Base-by-base conservation (phyloP, 108 stramenopile species). In the Pseudonitzschia multiseries region DNA sequence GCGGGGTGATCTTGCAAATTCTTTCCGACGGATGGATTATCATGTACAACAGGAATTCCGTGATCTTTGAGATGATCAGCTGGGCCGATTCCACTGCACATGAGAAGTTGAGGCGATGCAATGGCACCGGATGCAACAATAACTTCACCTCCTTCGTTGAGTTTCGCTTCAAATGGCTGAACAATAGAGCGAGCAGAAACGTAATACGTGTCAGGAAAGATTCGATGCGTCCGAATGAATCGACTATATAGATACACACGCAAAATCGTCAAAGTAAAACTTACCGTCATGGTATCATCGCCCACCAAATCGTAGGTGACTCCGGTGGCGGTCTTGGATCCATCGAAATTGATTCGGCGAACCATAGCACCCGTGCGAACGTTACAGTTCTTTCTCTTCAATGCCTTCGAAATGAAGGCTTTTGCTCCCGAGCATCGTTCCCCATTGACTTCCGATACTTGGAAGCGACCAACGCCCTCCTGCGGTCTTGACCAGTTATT, bases 101-200 rank as follows among this genome's bases (percentile, higher is more conserved):
- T 71, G 2, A 94, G 74, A 52, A 94, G 64, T 74, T 93, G 90
- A 42, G 90, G 90, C 27, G 90, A 82, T 50, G 65, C 67, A 51
- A 88, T 75, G 26, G 90, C 81, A 32, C 93, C 93, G 5, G 86
- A 79, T 13, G 84, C 67, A 40, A 91, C 43, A 24, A 93, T 87
- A 32, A 93, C 89, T 75, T 89, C 87, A 56, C 76, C 65, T 29
- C 51, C 64, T 13, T 46, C 74, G 20, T 33, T 54, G 63, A 64
- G 61, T n/a, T 22, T 79, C 2, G 73, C 72, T 28, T 42, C n/a
- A 9, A 50, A 64, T 26, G 20, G 53, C 72, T 41, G 20, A 17
- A 62, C n/a, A 40, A 2, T 36, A 5, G 33, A 56, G 9, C 69
- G 41, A 20, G 59, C 57, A 32, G 69, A 70, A 67, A 83, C 80